phyloP scores from a whole-genome alignment of 1,139 yeast species.

The Hyphopichia wangnamkhiaoensis region DNA sequence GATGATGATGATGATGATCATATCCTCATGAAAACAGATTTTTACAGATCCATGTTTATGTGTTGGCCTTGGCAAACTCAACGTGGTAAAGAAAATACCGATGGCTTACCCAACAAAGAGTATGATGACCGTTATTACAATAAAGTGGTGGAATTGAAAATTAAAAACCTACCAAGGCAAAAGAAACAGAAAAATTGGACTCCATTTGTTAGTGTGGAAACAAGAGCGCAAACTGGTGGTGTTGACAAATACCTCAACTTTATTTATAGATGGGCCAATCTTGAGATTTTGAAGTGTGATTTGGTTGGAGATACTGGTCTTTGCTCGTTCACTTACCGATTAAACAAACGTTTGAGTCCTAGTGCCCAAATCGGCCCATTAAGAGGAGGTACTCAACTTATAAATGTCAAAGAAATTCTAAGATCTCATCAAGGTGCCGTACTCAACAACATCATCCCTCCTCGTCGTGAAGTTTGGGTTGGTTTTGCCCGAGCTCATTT shows the following conservation, averaged over 20 bases:
- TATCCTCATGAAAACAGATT: slow-evolving; percentile 11
- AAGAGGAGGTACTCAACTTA: slow-evolving; percentile 40
- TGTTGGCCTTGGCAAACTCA: slow-evolving; percentile 29
- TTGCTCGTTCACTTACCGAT: slow-evolving; percentile 28
- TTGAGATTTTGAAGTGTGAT: slow-evolving; percentile 38
- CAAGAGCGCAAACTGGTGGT: slow-evolving; percentile 19
- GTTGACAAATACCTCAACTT: slow-evolving; percentile 32
- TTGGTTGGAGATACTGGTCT: slow-evolving; percentile 18
- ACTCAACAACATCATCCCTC: slow-evolving; percentile 15
- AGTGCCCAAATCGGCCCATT: slow-evolving; percentile 30
- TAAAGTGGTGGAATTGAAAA: slow-evolving; percentile 24
- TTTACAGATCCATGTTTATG: slow-evolving; percentile 16
- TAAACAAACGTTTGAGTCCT: slow-evolving; percentile 16
- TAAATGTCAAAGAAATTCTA: slow-evolving; percentile 25
- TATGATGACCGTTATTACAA: slow-evolving; percentile 22
- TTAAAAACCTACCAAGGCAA: slow-evolving; percentile 22
- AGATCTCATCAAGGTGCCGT: slow-evolving; percentile 10
- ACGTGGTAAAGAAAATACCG: slow-evolving; percentile 27
- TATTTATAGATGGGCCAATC: slow-evolving; percentile 39
- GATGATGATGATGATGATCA: slow-evolving; percentile 28
- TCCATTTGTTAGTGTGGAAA: slow-evolving; percentile 32
- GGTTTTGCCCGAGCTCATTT: slow-evolving; percentile 42
- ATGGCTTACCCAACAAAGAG: slow-evolving; percentile 18
- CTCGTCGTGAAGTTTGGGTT: slow-evolving; percentile 30
- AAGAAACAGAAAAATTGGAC: slow-evolving; percentile 47